phyloP scores from a whole-genome alignment of 129 eudicot species.

The Tagetes patula region DNA sequence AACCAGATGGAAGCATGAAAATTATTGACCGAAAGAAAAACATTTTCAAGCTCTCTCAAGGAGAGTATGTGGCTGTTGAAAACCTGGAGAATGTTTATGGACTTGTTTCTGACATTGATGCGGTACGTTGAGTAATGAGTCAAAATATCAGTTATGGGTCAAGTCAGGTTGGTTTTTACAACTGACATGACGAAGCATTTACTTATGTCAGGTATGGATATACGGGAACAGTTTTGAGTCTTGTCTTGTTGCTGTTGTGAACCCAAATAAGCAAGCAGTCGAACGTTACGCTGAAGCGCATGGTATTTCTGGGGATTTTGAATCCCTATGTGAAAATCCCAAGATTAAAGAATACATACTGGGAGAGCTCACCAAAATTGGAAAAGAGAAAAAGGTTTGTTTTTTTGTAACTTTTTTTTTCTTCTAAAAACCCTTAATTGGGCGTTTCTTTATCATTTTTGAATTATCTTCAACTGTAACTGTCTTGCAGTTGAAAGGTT shows the following conservation, averaged over 20 bases:
- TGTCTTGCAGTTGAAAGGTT: conserved; percentile 73
- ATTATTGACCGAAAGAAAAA: conserved; percentile 86
- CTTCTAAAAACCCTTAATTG: background rate
- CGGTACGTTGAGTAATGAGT: conserved; percentile 39
- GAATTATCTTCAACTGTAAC: background rate
- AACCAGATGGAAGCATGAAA: conserved; percentile 84
- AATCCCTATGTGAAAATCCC: conserved; percentile 60
- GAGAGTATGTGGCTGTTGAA: conserved; percentile 95
- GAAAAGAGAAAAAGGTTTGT: conserved; percentile 79
- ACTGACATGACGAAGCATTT: conserved; percentile 1
- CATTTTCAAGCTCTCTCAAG: conserved; percentile 88
- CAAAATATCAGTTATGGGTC: background rate
- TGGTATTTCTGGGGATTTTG: conserved; percentile 63
- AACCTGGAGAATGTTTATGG: conserved; percentile 83
- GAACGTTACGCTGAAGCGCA: conserved; percentile 65
- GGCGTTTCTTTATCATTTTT: background rate
- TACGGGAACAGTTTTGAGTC: conserved; percentile 91
- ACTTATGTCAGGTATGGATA: conserved; percentile 66
- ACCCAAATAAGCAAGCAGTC: conserved; percentile 71
- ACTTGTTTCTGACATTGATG: conserved; percentile 59
- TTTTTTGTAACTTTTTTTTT: background rate
- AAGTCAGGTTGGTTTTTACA: background rate
- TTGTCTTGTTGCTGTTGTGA: conserved; percentile 74
- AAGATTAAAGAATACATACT: conserved; percentile 65
- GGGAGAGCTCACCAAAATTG: conserved; percentile 62